Evolutionary conservation across 1,284 basidiomycete species (phyloP), one percentile per base, ranked within the genome.

Genomic region (Ceratobasidium sp.): DNA sequence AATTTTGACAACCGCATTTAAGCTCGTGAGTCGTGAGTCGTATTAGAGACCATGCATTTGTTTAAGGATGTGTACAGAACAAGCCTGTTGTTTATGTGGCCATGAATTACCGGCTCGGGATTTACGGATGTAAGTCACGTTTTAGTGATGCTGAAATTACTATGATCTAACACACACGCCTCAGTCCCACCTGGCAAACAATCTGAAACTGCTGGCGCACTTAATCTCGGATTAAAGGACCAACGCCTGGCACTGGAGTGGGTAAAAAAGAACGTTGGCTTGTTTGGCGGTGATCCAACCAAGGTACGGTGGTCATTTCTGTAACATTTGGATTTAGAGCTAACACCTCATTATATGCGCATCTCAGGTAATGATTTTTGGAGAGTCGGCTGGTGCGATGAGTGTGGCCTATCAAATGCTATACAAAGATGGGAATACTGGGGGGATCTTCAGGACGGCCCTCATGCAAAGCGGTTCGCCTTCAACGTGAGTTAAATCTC

Each of bases 181-280:
- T 76, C 77, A 75, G 80, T 76, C 54, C 15, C 53, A 33, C 76
- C 80, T 78, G 47, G 79, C 78, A 63, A 83, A 11, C 82, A 82
- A 31, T 79, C 82, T 3, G 81, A 80, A 0, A 80, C 80, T 37
- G 81, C 82, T 65, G 78, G 79, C 1, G 83, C 82, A 3, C 81
- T 80, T 28, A 85, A 85, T 66, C 79, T 83, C 26, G 85, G 84
- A n/a, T 71, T 85, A 33, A 78, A 80, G 54, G 87, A 88, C 79
- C 85, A 87, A 75, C 81, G 83, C 4, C 80, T 84, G 23, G 85
- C 84, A 0, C 81, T 89, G 6, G 80, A 86, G 76, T 88, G 87
- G 87, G 84, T 88, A 0, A 83, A 85, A 35, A 73, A 83, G 76
- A 84, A 87, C 77, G 85, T 88, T 69, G 80, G 80, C 45, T 80